A percentile compares a stretch with the other conserved stretches of the same genome.
These are phyloP conservation scores for Hyaloscypha finlandica DNA, from an alignment of 495 filamentous ascomycete species.

Conservation along the genomic window DNA sequence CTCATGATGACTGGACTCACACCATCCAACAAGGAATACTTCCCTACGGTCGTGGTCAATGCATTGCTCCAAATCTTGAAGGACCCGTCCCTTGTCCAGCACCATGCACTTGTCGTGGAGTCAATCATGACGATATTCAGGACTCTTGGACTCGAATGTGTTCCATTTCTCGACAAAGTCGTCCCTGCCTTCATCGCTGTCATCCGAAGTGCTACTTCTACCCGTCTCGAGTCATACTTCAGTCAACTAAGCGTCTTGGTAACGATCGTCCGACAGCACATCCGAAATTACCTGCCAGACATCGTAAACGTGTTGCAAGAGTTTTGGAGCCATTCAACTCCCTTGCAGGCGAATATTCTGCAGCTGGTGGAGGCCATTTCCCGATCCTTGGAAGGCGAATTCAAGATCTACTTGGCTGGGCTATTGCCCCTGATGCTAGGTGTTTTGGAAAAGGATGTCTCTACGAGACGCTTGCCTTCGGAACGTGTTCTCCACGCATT, in stretches of 20 bases:
- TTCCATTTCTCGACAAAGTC: constrained; percentile 88
- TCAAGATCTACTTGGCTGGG: constrained; percentile 88
- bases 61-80: constrained; percentile 88
- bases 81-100: constrained; percentile 81
- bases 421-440: constrained; percentile 91
- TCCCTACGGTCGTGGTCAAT: constrained; percentile 96
- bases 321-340: constrained; percentile 76
- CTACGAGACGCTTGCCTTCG: constrained; percentile 70
- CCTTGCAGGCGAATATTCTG: constrained; percentile 86
- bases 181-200: constrained; percentile 90
- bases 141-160: constrained; percentile 91
- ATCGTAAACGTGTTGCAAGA: constrained; percentile 83
- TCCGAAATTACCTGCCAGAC: constrained; percentile 79
- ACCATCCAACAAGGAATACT: constrained; percentile 96
- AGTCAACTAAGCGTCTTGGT: constrained; percentile 93
- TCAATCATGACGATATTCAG: constrained; percentile 99
- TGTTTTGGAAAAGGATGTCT: constrained; percentile 84
- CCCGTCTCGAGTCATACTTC: constrained; percentile 89
- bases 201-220: constrained; percentile 71
- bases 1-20: constrained; percentile 98
- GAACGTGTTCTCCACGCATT: constrained; percentile 94
- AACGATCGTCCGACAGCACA: constrained; percentile 93
- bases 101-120: constrained; percentile 95
- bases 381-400: constrained; percentile 92
- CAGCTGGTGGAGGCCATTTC: constrained; percentile 90